These are phyloP conservation scores for Tetracladium setigerum DNA, from an alignment of 495 filamentous ascomycete species.

Conservation along the genomic window DNA sequence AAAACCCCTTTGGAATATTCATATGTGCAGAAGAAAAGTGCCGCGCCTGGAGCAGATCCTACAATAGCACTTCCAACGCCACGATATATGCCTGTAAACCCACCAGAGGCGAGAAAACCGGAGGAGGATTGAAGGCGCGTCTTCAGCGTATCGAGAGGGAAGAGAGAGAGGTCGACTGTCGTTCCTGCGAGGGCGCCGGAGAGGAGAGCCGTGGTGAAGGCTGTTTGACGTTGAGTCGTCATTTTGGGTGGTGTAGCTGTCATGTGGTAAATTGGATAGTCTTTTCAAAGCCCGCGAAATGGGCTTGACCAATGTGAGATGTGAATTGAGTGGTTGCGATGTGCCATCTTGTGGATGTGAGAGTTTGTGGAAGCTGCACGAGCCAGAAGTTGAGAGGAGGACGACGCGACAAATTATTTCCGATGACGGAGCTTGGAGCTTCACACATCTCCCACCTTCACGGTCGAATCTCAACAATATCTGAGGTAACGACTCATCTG, in stretches of 20 bases:
- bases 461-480: too few relatives aligned
- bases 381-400: too few relatives aligned
- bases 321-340: too few relatives aligned
- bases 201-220: conserved; percentile 47
- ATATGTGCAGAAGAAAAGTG: conserved; percentile 97
- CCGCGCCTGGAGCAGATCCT: conserved; percentile 94
- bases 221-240: conserved; percentile 16
- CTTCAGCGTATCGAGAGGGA: conserved; percentile 87
- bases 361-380: too few relatives aligned
- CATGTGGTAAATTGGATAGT: too few relatives aligned
- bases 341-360: too few relatives aligned
- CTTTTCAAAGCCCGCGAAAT: too few relatives aligned
- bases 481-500: too few relatives aligned
- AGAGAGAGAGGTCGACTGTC: conserved; percentile 84
- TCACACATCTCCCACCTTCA: too few relatives aligned
- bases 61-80: conserved; percentile 66
- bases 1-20: conserved; percentile 67
- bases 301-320: too few relatives aligned
- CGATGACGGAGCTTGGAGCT: too few relatives aligned
- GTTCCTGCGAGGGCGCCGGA: conserved; percentile 79
- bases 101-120: conserved; percentile 70
- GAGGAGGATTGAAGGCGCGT: conserved; percentile 83
- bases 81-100: conserved; percentile 65
- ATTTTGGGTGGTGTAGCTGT: background rate
- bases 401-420: too few relatives aligned